phyloP scores from a whole-genome alignment of 2,329 filamentous ascomycete genomes.

The Ceratocystis ficicola region DNA sequence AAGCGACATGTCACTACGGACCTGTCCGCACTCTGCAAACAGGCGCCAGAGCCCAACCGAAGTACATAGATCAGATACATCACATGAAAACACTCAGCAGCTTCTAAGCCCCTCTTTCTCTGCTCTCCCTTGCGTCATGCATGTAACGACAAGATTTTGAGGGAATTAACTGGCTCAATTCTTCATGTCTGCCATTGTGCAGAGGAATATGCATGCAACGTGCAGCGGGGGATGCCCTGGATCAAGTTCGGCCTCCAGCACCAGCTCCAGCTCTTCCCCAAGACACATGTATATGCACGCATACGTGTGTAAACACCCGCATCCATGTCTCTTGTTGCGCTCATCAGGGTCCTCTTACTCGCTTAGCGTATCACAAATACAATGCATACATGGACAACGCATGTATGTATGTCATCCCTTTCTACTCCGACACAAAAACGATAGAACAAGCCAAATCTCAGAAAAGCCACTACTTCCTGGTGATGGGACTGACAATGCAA shows the following conservation, averaged over 20 bases:
- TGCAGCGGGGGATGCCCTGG: background rate
- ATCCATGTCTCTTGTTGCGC: background rate
- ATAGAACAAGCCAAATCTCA: background rate
- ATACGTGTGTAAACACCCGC: background rate
- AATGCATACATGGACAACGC: background rate
- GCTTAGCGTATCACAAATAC: conserved; percentile 1
- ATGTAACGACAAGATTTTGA: background rate
- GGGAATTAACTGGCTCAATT: background rate
- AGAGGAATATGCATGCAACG: background rate
- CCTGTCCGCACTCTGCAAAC: no score
- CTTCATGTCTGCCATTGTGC: background rate
- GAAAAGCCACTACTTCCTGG: background rate
- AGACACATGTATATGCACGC: background rate
- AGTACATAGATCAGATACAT: no score
- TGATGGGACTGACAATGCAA: no score
- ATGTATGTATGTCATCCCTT: background rate
- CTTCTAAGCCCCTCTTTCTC: no score
- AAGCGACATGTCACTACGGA: no score
- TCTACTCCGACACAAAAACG: background rate
- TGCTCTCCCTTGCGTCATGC: background rate
- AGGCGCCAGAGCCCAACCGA: no score
- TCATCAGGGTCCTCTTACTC: background rate
- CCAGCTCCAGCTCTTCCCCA: background rate
- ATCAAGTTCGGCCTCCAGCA: no score
- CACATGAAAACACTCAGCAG: no score